phyloP scores from a whole-genome alignment of 345 rosid species.

The Toxicodendron radicans region DNA sequence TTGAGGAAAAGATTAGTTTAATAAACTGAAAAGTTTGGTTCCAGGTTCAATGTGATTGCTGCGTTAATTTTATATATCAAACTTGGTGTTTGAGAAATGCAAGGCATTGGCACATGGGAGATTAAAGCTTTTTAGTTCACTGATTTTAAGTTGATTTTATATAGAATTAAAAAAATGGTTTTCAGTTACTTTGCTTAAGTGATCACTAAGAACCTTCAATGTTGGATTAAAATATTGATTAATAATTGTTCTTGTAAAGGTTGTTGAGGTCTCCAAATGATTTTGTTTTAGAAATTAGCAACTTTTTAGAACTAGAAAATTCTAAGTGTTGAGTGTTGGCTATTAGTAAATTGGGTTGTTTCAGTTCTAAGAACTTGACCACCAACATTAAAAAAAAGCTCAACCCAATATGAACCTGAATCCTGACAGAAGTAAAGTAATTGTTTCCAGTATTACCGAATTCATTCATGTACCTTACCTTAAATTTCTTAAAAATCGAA shows the following conservation, averaged over 20 bases:
- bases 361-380: too few species aligned
- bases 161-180: background rate
- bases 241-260: background rate
- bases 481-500: too few species aligned
- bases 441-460: too few species aligned
- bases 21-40: background rate
- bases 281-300: too few species aligned
- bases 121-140: background rate
- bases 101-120: background rate
- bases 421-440: too few species aligned
- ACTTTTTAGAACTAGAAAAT: too few species aligned
- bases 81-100: background rate
- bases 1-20: background rate
- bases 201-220: background rate
- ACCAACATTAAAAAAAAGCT: too few species aligned
- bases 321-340: too few species aligned
- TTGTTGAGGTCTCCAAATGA: background rate
- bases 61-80: background rate
- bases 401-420: too few species aligned
- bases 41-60: conserved; percentile 2
- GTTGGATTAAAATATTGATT: background rate
- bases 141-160: background rate
- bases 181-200: background rate
- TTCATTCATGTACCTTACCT: too few species aligned
- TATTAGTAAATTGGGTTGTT: too few species aligned